Conservation (phyloP, 768 basidiomycete species). For the Serendipita indica region DNA sequence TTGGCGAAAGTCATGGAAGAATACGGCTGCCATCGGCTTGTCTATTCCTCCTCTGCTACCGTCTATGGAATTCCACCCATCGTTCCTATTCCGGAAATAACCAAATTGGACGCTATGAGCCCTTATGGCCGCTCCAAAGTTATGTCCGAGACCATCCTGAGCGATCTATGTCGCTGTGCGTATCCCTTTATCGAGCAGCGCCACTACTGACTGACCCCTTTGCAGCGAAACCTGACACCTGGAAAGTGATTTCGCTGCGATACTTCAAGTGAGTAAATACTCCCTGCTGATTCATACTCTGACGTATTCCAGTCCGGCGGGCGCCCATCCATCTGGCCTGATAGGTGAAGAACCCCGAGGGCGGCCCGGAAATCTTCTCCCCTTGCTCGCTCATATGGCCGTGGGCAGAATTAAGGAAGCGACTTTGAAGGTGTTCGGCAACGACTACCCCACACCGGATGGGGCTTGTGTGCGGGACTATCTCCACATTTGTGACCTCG, state of each 20-base stretch:
- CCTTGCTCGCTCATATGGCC: conserved; percentile 88
- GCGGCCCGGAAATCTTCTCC: conserved; percentile 86
- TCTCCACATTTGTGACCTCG: conserved; percentile 84
- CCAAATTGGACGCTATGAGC: conserved; percentile 73
- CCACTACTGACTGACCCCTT: background rate
- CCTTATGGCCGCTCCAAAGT: conserved; percentile 95
- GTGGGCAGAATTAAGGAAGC: conserved; percentile 65
- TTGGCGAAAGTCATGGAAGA: conserved; percentile 79
- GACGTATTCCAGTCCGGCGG: conserved; percentile 56
- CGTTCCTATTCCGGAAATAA: conserved; percentile 90
- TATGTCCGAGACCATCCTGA: conserved; percentile 79
- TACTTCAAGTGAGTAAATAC: conserved; percentile 79
- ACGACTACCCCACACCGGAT: conserved; percentile 92
- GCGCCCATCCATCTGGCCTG: conserved; percentile 89
- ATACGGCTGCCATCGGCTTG: conserved; percentile 69
- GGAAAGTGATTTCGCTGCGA: conserved; percentile 74
- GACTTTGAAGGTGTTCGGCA: conserved; percentile 76
- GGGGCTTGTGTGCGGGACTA: conserved; percentile 98
- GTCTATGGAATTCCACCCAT: conserved; percentile 89
- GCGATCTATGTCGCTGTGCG: conserved; percentile 72
- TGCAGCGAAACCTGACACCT: conserved; percentile 51
- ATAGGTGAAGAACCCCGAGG: conserved; percentile 97
- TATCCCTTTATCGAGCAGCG: conserved; percentile 13
- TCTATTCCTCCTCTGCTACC: conserved; percentile 96
- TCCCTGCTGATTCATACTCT: conserved; percentile 5